phyloP scores from a whole-genome alignment of 2,329 filamentous ascomycete genomes.

The Sclerotinia glacialis region DNA sequence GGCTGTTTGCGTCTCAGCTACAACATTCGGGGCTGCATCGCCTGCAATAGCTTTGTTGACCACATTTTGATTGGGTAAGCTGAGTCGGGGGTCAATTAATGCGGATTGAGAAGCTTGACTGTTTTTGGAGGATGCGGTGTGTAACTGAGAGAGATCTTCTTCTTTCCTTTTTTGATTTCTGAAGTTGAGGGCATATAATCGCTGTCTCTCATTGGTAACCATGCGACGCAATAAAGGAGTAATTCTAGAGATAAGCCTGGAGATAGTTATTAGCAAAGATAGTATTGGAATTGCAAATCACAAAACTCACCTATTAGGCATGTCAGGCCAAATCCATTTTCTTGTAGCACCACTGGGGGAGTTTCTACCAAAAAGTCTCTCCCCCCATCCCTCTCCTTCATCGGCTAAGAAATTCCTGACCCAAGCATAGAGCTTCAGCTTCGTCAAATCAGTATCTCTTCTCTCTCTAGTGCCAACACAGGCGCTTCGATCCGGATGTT shows the following conservation, averaged over 20 bases:
- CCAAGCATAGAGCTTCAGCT: constrained; percentile 35
- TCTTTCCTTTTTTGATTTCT: constrained; percentile 28
- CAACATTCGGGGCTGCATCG: background rate
- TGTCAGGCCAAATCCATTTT: constrained; percentile 37
- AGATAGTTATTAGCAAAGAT: constrained; percentile 23
- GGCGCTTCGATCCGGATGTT: constrained; percentile 35
- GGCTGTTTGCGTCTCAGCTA: background rate
- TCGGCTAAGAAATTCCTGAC: constrained; percentile 36
- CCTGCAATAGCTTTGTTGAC: background rate
- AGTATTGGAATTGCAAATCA: background rate
- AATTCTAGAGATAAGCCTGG: constrained; percentile 34
- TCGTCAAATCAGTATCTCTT: constrained; percentile 34
- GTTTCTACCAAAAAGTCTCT: constrained; percentile 32
- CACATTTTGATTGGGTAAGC: background rate
- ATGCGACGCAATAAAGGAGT: constrained; percentile 38
- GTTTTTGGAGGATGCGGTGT: background rate
- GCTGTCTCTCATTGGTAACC: constrained; percentile 40
- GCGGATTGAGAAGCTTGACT: background rate
- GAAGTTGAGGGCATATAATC: constrained; percentile 34
- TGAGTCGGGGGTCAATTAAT: background rate
- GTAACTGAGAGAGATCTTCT: constrained; percentile 9
- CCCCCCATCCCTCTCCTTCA: constrained; percentile 36
- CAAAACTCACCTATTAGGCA: constrained; percentile 34
- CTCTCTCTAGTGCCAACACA: constrained; percentile 33
- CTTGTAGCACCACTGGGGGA: constrained; percentile 25